phyloP scores from a whole-genome alignment of 2,329 filamentous ascomycete species.

The Knufia fluminis region DNA sequence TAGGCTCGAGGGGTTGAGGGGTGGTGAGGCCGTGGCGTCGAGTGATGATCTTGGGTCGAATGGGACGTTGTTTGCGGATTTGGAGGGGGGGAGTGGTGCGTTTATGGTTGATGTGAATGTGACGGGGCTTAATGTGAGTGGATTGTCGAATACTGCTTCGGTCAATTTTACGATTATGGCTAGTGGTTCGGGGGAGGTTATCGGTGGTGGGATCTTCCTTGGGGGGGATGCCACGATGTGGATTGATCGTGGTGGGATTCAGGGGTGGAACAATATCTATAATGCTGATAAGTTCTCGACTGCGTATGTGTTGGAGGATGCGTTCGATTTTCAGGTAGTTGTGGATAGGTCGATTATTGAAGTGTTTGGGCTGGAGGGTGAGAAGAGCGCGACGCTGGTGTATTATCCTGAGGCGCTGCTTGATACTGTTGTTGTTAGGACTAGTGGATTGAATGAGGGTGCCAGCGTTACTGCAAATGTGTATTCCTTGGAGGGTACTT shows the following conservation, averaged over 20 bases:
- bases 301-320: conserved; percentile 25
- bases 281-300: conserved; percentile 47
- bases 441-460: neutral
- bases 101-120: conserved; percentile 35
- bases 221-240: conserved; percentile 43
- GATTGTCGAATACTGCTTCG: conserved; percentile 28
- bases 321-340: conserved; percentile 39
- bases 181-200: conserved; percentile 39
- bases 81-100: conserved; percentile 22
- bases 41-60: conserved; percentile 39
- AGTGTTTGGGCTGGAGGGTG: conserved; percentile 45
- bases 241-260: conserved; percentile 41
- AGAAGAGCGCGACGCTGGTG: conserved; percentile 41
- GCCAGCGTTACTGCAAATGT: neutral
- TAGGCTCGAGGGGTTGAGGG: conserved; percentile 39
- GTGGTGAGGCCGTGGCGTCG: conserved; percentile 23
- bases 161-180: conserved; percentile 48
- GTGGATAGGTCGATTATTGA: conserved; percentile 49
- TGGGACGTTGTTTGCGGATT: conserved; percentile 39
- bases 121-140: conserved; percentile 45
- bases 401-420: conserved; percentile 38
- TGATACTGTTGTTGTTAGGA: conserved; percentile 1
- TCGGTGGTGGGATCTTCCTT: conserved; percentile 43
- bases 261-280: conserved; percentile 45
- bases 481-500: neutral